These are phyloP conservation scores for Hygrocybe punicea DNA, from an alignment of 768 basidiomycete species.

Conservation along the genomic window DNA sequence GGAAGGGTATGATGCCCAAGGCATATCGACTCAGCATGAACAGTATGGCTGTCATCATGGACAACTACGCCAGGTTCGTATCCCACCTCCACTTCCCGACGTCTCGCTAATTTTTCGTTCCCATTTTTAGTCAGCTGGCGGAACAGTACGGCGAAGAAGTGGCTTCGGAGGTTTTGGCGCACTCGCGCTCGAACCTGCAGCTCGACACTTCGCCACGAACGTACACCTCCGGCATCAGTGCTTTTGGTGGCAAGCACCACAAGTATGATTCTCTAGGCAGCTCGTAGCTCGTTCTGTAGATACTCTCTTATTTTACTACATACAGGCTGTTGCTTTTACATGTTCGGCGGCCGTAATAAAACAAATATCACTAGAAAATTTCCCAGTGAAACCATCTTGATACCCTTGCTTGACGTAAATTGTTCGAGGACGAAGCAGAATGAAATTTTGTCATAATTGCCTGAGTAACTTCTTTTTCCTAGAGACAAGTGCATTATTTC, in stretches of 20 bases:
- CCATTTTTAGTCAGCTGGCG: conserved; percentile 57
- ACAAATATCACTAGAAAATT: too few relatives aligned
- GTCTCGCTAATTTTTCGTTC: neutral
- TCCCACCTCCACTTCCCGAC: neutral
- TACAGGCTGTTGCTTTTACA: neutral
- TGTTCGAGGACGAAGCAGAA: too few relatives aligned
- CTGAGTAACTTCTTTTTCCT: conserved; percentile 28
- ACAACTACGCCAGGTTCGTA: conserved; percentile 72
- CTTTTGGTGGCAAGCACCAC: neutral
- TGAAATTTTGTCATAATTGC: too few relatives aligned
- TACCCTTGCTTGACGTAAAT: too few relatives aligned
- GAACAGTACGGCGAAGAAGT: conserved; percentile 68
- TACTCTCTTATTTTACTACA: neutral
- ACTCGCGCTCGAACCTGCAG: conserved; percentile 54
- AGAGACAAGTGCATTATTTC: conserved; percentile 48
- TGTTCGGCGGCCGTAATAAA: too few relatives aligned
- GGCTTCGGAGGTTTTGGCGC: conserved; percentile 54
- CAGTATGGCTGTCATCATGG: conserved; percentile 81
- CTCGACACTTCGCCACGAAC: conserved; percentile 26
- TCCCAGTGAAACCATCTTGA: too few relatives aligned
- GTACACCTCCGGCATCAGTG: neutral
- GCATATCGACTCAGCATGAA: conserved; percentile 70
- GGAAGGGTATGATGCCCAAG: conserved; percentile 86
- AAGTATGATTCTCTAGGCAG: neutral
- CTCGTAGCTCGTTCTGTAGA: too few relatives aligned